Percentiles rank a stretch among this genome's conserved stretches.
phyloP scores from a whole-genome alignment of 139 green algal species.

The Micromonas pusilla region DNA sequence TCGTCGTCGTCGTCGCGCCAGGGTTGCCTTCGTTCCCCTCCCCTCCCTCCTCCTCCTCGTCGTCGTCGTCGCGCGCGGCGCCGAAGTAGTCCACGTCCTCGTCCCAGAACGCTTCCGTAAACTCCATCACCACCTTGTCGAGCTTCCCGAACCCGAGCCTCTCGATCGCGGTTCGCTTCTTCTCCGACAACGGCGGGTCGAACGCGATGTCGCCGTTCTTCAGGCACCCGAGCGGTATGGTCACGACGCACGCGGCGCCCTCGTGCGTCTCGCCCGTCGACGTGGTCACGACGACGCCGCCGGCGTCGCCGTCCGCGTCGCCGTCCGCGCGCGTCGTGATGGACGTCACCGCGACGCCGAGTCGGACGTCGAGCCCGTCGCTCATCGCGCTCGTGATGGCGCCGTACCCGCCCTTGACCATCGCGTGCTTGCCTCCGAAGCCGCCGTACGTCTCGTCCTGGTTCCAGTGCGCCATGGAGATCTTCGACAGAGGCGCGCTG shows the following conservation, averaged over 20 bases:
- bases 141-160: slow-evolving; percentile 70
- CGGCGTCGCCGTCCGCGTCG: not conserved
- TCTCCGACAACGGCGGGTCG: slow-evolving; percentile 55
- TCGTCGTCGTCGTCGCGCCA: slow-evolving; percentile 25
- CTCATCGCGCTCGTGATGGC: slow-evolving; percentile 29
- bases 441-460: slow-evolving; percentile 71
- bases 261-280: slow-evolving; percentile 34
- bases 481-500: slow-evolving; percentile 36
- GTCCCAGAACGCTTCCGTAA: slow-evolving; percentile 71
- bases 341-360: not conserved
- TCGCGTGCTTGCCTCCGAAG: slow-evolving; percentile 80
- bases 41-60: slow-evolving; percentile 17
- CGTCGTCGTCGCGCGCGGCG: slow-evolving; percentile 36
- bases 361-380: slow-evolving; percentile 49
- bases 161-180: slow-evolving; percentile 62
- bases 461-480: slow-evolving; percentile 74
- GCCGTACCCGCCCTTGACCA: slow-evolving; percentile 56
- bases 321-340: not conserved
- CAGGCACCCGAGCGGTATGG: slow-evolving; percentile 43
- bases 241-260: slow-evolving; percentile 8
- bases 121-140: slow-evolving; percentile 84
- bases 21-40: not conserved
- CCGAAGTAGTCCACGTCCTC: slow-evolving; percentile 70
- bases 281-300: slow-evolving; percentile 16
- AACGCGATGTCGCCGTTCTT: slow-evolving; percentile 56